Percentiles rank a stretch among this genome's conserved stretches.
These are phyloP conservation scores for Coemansia sp. DNA, from an alignment of 192 early-diverging fungal genomes.

Conservation along the genomic window DNA sequence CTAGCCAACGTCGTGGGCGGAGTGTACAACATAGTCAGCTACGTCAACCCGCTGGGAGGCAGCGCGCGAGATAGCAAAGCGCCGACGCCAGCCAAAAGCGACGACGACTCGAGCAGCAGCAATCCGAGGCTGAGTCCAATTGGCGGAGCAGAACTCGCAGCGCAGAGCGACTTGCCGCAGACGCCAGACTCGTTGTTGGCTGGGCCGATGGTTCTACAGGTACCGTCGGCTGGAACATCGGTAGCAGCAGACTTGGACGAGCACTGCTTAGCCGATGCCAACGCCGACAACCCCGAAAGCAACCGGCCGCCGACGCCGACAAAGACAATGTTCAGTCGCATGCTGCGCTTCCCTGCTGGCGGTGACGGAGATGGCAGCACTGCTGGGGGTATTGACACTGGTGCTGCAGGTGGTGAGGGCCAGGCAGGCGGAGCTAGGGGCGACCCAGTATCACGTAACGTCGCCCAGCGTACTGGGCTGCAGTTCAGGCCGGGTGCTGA, in stretches of 20 bases:
- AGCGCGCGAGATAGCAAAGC: constrained; percentile 1
- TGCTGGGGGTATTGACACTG: not conserved
- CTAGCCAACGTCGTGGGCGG: constrained; percentile 47
- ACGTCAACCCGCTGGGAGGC: constrained; percentile 44
- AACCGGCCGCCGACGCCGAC: constrained; percentile 56
- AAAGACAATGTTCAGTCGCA: constrained; percentile 43
- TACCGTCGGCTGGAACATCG: constrained; percentile 47
- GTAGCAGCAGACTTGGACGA: constrained; percentile 54
- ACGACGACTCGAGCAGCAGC: constrained; percentile 3
- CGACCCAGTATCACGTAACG: constrained; percentile 51
- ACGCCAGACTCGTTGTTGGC: constrained; percentile 19
- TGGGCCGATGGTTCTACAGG: constrained; percentile 28
- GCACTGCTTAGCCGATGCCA: constrained; percentile 50
- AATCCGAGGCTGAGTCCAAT: not conserved
- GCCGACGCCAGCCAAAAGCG: constrained; percentile 2
- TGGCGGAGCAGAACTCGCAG: not conserved
- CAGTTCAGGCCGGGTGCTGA: constrained; percentile 47
- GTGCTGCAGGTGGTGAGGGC: constrained; percentile 17
- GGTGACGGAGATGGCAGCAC: not conserved
- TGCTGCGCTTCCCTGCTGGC: constrained; percentile 36
- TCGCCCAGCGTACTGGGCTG: constrained; percentile 50
- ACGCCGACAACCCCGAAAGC: constrained; percentile 54
- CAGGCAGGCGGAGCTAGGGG: constrained; percentile 21
- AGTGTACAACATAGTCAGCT: constrained; percentile 47
- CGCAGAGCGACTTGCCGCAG: not conserved